phyloP scores from a whole-genome alignment of 2,329 filamentous ascomycete genomes.

The Drechslera avenae region DNA sequence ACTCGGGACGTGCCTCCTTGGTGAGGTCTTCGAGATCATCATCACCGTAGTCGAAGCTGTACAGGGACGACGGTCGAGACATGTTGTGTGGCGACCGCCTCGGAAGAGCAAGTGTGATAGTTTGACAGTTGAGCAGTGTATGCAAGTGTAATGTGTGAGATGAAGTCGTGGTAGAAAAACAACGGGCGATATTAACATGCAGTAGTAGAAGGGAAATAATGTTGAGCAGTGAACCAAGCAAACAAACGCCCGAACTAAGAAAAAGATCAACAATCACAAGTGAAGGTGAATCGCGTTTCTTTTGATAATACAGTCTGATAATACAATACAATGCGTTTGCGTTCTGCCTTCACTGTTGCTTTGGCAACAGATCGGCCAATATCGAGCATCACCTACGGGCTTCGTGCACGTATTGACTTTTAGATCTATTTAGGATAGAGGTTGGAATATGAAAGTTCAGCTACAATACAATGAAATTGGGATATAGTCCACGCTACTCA shows the following conservation, averaged over 20 bases:
- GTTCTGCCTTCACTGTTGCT: conserved; percentile 5
- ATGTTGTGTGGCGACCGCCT: background rate
- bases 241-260: too few relatives aligned
- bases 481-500: too few relatives aligned
- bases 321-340: conserved; percentile 11
- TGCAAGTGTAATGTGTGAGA: background rate
- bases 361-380: background rate
- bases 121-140: background rate
- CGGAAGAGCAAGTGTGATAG: background rate
- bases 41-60: background rate
- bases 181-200: too few relatives aligned
- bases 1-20: background rate
- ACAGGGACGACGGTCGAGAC: background rate
- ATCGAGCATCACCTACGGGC: background rate
- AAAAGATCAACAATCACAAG: too few relatives aligned
- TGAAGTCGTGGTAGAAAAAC: too few relatives aligned
- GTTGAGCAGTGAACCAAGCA: background rate
- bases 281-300: conserved; percentile 5
- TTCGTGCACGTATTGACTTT: background rate
- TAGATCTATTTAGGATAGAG: too few relatives aligned
- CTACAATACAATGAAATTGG: too few relatives aligned
- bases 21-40: background rate
- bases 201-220: too few relatives aligned
- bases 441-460: too few relatives aligned
- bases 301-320: too few relatives aligned